Base-by-base conservation (phyloP, 768 basidiomycete genomes). In the Lactarius hengduanensis region DNA sequence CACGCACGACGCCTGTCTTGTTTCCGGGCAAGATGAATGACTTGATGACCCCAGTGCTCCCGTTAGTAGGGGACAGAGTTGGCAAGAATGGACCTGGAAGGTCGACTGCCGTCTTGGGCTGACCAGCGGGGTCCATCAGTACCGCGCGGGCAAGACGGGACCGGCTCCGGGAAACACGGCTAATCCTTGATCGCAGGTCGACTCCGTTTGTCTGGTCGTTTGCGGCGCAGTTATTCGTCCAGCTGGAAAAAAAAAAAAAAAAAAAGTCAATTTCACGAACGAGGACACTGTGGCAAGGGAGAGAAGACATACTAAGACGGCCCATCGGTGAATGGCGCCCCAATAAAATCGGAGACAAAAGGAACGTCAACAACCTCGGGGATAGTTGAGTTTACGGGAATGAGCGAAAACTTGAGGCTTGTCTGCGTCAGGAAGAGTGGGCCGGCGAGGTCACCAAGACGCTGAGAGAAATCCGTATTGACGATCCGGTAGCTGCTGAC, bases 141-240 rank as follows among this genome's bases (percentile, higher is more conserved):
- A 10, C 32, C 2, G 22, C 53, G 28, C 41, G 75, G 0, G 80
- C 28, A 2, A 32, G 74, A 57, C 32, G 7, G 6, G 32, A 0
- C 7, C 32, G 32, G 6, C 7, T 8, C 8, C 7, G 32, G 32
- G 32, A 32, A 32, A 32, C 6, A 32, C 4, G 5, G 6, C 32
- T 0, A 32, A 7, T 32, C 32, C 6, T 32, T 32, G 32, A 32
- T 65, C 77, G 79, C 69, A 78, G 70, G 67, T 86, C 83, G 26
- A 82, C 74, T 3, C 84, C 86, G 69, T 86, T 86, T 18, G 86
- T 86, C 28, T 30, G 65, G 0, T 71, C 68, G 50, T 77, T 83
- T 0, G 83, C 84, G 18, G 78, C 84, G 72, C 87, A 89, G 69
- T 88, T 88, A 64, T 76, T 78, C 1, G 69, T 76, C 85, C 86